These are phyloP conservation scores for Iris macrosiphon DNA, from an alignment of 106 monocot species.

Conservation along the genomic window DNA sequence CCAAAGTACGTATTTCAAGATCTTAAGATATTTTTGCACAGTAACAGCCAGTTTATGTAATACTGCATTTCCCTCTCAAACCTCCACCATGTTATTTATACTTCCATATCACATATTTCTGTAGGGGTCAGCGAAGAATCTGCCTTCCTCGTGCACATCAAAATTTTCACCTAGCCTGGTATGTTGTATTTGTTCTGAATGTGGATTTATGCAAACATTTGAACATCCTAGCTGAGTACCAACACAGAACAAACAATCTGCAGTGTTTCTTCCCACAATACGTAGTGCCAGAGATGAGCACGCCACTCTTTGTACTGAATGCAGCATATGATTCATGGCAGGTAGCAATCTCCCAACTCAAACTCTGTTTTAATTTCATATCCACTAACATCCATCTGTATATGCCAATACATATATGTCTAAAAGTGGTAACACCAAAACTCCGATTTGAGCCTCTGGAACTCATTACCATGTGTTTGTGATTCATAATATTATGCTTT, in stretches of 20 bases:
- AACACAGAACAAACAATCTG: background rate
- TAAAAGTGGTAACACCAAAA: background rate
- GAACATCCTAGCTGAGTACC: background rate
- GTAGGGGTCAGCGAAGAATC: slow-evolving; percentile 79
- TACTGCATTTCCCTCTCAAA: too few species aligned
- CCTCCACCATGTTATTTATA: too few species aligned
- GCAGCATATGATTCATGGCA: slow-evolving; percentile 94
- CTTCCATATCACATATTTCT: background rate
- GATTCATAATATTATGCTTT: background rate
- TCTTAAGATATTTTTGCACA: too few species aligned
- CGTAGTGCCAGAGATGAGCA: slow-evolving; percentile 44
- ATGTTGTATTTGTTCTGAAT: background rate
- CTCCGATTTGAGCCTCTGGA: background rate
- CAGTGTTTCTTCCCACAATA: slow-evolving; percentile 94
- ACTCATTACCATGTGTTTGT: too few species aligned
- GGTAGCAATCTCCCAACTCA: slow-evolving; percentile 25
- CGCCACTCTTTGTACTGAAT: slow-evolving; percentile 77
- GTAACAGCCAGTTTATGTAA: too few species aligned
- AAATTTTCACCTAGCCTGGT: slow-evolving; percentile 47
- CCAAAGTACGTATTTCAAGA: too few species aligned
- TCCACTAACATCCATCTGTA: background rate
- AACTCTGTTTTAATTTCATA: background rate
- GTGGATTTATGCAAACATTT: background rate
- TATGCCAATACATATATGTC: background rate
- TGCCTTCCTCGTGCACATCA: slow-evolving; percentile 75